Conservation (phyloP, 2,329 filamentous ascomycete species). For the Remersonia thermophila region DNA sequence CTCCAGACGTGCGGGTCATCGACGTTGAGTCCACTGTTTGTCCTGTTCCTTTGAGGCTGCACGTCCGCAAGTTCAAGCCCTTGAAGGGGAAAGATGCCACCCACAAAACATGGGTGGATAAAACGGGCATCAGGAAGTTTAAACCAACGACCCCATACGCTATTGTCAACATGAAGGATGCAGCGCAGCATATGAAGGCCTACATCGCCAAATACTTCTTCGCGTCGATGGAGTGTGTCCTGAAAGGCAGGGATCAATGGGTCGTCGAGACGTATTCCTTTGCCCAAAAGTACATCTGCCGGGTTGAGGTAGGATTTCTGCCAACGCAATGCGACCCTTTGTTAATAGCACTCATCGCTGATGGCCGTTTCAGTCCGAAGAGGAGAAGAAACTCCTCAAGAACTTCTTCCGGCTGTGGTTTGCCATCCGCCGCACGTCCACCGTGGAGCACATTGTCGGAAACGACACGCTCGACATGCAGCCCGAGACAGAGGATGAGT, state of each 20-base stretch:
- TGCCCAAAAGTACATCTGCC: constrained; percentile 7
- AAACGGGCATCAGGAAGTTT: constrained; percentile 7
- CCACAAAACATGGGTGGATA: constrained; percentile 9
- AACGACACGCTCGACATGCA: constrained; percentile 8
- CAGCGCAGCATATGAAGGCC: constrained; percentile 4
- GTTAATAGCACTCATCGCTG: too few species aligned
- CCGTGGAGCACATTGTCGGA: constrained; percentile 9
- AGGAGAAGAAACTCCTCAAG: constrained; percentile 5
- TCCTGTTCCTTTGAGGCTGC: constrained; percentile 4
- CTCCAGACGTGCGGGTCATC: constrained; percentile 2
- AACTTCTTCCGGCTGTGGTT: constrained; percentile 7
- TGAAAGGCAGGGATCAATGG: too few species aligned
- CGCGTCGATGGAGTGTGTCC: not conserved
- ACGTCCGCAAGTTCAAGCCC: constrained; percentile 7
- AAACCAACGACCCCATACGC: constrained; percentile 8
- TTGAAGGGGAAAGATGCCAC: constrained; percentile 6
- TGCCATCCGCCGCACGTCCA: constrained; percentile 6
- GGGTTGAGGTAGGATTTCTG: too few species aligned
- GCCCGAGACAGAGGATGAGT: constrained; percentile 5
- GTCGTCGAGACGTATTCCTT: constrained; percentile 7
- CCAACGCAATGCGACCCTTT: too few species aligned
- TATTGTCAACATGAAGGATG: constrained; percentile 7
- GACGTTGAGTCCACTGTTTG: constrained; percentile 7
- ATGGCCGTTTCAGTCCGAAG: too few species aligned
- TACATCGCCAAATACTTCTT: constrained; percentile 7